Conservation (phyloP, 2,329 filamentous ascomycete genomes). For the Didymellaceae sp. region DNA sequence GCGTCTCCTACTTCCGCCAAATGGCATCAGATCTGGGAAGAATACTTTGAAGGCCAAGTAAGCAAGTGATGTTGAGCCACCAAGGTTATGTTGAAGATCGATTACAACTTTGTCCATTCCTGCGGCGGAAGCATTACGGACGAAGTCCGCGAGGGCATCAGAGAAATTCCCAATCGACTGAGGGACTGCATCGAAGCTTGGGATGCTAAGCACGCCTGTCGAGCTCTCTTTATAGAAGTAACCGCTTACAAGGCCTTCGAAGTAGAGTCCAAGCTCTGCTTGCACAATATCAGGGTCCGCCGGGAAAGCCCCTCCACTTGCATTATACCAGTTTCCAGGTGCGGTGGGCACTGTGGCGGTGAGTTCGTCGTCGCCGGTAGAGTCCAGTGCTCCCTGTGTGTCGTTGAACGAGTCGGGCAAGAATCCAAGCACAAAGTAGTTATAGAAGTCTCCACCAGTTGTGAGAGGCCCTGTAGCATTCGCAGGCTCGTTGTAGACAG, state of each 20-base stretch:
- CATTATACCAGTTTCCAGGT: slow-evolving; percentile 22
- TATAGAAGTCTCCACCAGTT: slow-evolving; percentile 52
- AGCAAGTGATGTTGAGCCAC: slow-evolving; percentile 51
- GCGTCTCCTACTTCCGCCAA: slow-evolving; percentile 53
- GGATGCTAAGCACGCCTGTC: slow-evolving; percentile 51
- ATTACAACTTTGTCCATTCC: slow-evolving; percentile 64
- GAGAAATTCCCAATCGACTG: slow-evolving; percentile 26
- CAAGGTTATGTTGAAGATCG: slow-evolving; percentile 64
- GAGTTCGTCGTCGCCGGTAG: too few relatives aligned
- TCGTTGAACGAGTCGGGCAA: slow-evolving; percentile 26
- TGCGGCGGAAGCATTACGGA: slow-evolving; percentile 51
- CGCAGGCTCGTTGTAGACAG: slow-evolving; percentile 24
- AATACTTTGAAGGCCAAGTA: slow-evolving; percentile 54
- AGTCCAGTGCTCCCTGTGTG: too few relatives aligned
- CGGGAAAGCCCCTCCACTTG: slow-evolving; percentile 29
- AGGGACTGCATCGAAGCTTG: slow-evolving; percentile 39
- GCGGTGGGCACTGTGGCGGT: background rate
- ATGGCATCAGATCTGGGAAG: slow-evolving; percentile 52
- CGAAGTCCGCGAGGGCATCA: slow-evolving; percentile 45
- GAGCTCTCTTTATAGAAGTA: slow-evolving; percentile 50
- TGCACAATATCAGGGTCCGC: slow-evolving; percentile 25
- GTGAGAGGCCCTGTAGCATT: slow-evolving; percentile 37
- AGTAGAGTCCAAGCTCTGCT: slow-evolving; percentile 19
- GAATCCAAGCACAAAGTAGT: slow-evolving; percentile 49
- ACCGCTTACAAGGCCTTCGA: slow-evolving; percentile 42